Conservation (phyloP, 1,284 basidiomycete genomes). For the Moniliella sp. region DNA sequence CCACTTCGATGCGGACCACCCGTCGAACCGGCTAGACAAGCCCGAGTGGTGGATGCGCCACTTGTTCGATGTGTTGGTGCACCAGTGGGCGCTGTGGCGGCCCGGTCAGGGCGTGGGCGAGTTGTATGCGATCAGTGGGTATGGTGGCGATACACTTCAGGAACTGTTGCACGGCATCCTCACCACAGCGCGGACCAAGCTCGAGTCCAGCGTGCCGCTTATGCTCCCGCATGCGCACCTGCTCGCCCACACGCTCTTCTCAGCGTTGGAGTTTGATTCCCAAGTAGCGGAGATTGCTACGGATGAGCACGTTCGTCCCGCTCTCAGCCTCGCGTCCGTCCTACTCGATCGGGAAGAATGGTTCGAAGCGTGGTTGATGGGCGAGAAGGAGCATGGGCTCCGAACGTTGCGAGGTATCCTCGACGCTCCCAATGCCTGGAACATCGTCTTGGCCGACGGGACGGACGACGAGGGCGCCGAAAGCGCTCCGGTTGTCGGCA, state of each 20-base stretch:
- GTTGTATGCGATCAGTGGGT: conserved; percentile 31
- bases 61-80: conserved; percentile 48
- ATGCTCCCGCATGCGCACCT: conserved; percentile 59
- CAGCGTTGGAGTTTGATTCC: too few relatives aligned
- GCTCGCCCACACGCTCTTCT: conserved; percentile 78
- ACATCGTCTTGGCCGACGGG: conserved; percentile 46
- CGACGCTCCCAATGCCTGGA: conserved; percentile 61
- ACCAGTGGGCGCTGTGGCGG: conserved; percentile 46
- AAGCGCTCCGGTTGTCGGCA: too few relatives aligned
- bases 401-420: conserved; percentile 63
- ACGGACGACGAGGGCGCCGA: conserved; percentile 42
- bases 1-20: conserved; percentile 68
- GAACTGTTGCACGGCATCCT: conserved; percentile 24
- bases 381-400: conserved; percentile 45
- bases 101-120: conserved; percentile 45
- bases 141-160: conserved; percentile 10
- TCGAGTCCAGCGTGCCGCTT: conserved; percentile 41
- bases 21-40: conserved; percentile 78
- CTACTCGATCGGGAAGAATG: conserved; percentile 62
- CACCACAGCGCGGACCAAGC: conserved; percentile 13
- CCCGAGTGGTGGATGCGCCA: conserved; percentile 95
- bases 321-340: conserved; percentile 40
- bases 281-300: conserved; percentile 80
- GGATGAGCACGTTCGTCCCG: conserved; percentile 49
- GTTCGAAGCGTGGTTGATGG: conserved; percentile 63